A percentile compares a stretch with the other conserved stretches of the same genome.
phyloP scores from a whole-genome alignment of 768 basidiomycete species.

The Neoboletus magnificus region DNA sequence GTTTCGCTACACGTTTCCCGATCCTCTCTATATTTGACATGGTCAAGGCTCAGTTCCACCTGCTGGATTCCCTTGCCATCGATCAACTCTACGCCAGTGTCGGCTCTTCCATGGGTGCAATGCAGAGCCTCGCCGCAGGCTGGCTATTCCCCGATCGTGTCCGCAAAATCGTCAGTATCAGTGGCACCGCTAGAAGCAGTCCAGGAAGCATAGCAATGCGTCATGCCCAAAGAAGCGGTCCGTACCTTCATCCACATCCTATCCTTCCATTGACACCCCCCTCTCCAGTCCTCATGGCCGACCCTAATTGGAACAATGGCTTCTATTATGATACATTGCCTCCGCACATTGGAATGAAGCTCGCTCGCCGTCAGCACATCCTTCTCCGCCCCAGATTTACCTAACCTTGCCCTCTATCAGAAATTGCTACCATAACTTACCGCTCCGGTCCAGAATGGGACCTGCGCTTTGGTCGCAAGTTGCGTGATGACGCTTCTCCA shows the following conservation, averaged over 20 bases:
- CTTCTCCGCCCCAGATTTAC: background rate
- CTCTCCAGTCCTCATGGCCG: slow-evolving; percentile 97
- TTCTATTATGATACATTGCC: slow-evolving; percentile 97
- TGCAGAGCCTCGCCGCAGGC: slow-evolving; percentile 96
- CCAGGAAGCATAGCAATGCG: slow-evolving; percentile 94
- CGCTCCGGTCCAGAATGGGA: slow-evolving; percentile 99
- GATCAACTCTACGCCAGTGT: slow-evolving; percentile 88
- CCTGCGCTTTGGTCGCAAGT: slow-evolving; percentile 85
- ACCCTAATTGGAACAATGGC: slow-evolving; percentile 98
- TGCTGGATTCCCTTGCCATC: slow-evolving; percentile 83
- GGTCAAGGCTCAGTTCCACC: slow-evolving; percentile 87
- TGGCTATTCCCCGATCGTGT: slow-evolving; percentile 90
- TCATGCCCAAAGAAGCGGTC: slow-evolving; percentile 94
- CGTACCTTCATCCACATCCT: background rate
- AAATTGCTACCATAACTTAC: slow-evolving; percentile 99
- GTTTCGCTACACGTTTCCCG: slow-evolving; percentile 90
- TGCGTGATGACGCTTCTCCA: slow-evolving; percentile 37
- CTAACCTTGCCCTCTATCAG: slow-evolving; percentile 37
- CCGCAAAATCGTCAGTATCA: slow-evolving; percentile 88
- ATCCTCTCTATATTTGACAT: slow-evolving; percentile 94
- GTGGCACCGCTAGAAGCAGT: slow-evolving; percentile 89
- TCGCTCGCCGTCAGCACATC: slow-evolving; percentile 80
- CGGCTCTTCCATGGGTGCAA: slow-evolving; percentile 95
- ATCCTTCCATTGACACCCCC: slow-evolving; percentile 1
- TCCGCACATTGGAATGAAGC: slow-evolving; percentile 97